Base-by-base conservation (phyloP, 1,139 yeast genomes). In the Yamadazyma taylorii region DNA sequence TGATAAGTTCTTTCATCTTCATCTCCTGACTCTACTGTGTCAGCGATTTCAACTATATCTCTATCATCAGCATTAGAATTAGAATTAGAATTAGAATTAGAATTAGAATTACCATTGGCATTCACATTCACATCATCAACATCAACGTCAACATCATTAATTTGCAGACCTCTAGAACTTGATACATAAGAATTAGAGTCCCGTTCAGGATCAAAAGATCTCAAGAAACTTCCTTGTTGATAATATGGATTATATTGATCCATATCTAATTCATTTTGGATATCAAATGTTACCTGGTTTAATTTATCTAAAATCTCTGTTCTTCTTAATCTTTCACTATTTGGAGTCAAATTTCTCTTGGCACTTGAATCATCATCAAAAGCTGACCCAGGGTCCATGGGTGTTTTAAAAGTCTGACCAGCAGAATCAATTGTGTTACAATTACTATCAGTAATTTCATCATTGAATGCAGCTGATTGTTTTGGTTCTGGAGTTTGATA, bases 261-360 rank as follows among this genome's bases (percentile, higher is more conserved):
- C 35, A 47, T 41, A 15, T 47, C 50, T 12, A 63, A 42, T 39
- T 63, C 69, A 36, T 64, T 63, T 43, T 66, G 64, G 14, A 67
- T 66, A 39, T 68, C 73, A 8, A 63, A 58, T 0, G 76, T 69
- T 15, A 69, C 69, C 41, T 67, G 63, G 17, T 65, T 63, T 33
- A 70, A 55, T 27, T 68, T 53, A 38, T 69, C 74, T 34, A 70
- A 55, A 19, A 69, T 65, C 21, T 63, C 62, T 2, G 73, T 63
- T 30, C 75, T 47, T 39, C 73, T 55, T 21, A 66, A 50, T 32
- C 49, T 33, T 33, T 48, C 51, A 17, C 51, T 45, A 24, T 39
- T 40, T 14, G 48, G 47, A 27, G 46, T 50, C 26, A 42, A 36
- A 24, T 16, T 30, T 13, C 32, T 17, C 6, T 12, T 27, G 19